Conservation (phyloP, 192 early-diverging fungal species). For the Coemansia reversa region DNA sequence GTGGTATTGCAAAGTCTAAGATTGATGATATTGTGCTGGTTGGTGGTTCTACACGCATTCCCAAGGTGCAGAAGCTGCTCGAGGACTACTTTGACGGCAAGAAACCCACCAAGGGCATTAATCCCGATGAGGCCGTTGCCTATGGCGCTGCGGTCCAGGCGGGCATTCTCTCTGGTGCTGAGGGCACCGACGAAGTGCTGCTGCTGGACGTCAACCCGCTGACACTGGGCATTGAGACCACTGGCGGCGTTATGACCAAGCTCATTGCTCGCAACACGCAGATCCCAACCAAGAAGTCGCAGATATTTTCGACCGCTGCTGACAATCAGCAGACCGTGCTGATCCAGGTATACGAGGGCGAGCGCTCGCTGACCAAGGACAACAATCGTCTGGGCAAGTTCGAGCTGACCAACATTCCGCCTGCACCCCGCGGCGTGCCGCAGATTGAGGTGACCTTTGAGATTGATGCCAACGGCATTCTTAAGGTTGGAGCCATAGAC, state of each 20-base stretch:
- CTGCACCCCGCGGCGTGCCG: conserved; percentile 92
- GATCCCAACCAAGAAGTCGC: conserved; percentile 96
- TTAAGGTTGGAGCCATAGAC: conserved; percentile 89
- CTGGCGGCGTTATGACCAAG: conserved; percentile 96
- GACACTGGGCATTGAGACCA: conserved; percentile 97
- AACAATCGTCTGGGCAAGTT: conserved; percentile 98
- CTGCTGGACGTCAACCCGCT: conserved; percentile 95
- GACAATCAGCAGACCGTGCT: conserved; percentile 97
- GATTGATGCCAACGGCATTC: conserved; percentile 91
- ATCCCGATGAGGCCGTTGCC: conserved; percentile 98
- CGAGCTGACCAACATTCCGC: conserved; percentile 91
- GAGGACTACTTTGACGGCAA: conserved; percentile 96
- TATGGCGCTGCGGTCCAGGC: conserved; percentile 97
- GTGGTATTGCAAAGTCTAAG: conserved; percentile 76
- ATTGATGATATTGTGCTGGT: conserved; percentile 97
- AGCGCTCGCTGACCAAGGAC: conserved; percentile 95
- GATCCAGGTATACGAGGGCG: conserved; percentile 98
- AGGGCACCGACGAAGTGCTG: conserved; percentile 64
- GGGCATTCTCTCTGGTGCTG: conserved; percentile 80
- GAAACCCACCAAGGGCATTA: conserved; percentile 95
- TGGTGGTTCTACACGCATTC: conserved; percentile 98
- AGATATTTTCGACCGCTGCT: conserved; percentile 96
- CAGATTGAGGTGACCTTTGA: conserved; percentile 98
- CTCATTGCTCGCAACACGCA: conserved; percentile 90
- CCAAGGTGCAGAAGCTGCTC: conserved; percentile 91